Evolutionary conservation across 805 yeast species (phyloP).

Genomic region (Wickerhamiella musiphila): DNA sequence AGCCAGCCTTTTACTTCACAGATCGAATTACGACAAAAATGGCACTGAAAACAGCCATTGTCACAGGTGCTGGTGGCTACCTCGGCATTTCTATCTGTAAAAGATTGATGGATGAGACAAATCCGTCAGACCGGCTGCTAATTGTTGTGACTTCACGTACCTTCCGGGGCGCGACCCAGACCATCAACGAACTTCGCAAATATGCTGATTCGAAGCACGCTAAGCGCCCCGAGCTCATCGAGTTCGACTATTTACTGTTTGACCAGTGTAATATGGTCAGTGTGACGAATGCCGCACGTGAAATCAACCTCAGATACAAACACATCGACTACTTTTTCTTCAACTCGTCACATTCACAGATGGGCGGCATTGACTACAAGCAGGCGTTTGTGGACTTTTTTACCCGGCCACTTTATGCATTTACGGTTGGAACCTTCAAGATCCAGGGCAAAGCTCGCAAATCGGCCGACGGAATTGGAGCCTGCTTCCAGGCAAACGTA

Average conservation of each 20-base stretch:
- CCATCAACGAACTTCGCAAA: conserved; percentile 35
- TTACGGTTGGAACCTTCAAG: conserved; percentile 78
- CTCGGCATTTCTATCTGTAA: conserved; percentile 77
- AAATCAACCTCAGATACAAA: conserved; percentile 42
- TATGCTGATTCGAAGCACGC: conserved; percentile 14
- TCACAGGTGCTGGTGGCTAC: conserved; percentile 34
- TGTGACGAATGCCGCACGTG: conserved; percentile 54
- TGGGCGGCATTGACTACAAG: conserved; percentile 73
- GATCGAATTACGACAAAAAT: neutral
- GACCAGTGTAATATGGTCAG: conserved; percentile 87
- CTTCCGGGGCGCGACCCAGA: conserved; percentile 64
- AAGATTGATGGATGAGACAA: conserved; percentile 44
- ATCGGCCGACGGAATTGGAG: conserved; percentile 63
- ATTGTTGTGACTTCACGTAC: conserved; percentile 82
- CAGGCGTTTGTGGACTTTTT: conserved; percentile 55
- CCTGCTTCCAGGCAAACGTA: conserved; percentile 89
- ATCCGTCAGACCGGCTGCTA: conserved; percentile 36
- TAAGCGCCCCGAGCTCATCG: conserved; percentile 40
- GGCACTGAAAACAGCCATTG: conserved; percentile 17
- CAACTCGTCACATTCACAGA: conserved; percentile 82
- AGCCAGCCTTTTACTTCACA: neutral
- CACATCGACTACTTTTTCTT: conserved; percentile 64
- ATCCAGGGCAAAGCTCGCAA: conserved; percentile 63
- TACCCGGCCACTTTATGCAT: conserved; percentile 55
- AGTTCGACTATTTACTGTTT: conserved; percentile 76